Base-by-base conservation (phyloP, 2,329 filamentous ascomycete species). In the Lachnellula occidentalis region DNA sequence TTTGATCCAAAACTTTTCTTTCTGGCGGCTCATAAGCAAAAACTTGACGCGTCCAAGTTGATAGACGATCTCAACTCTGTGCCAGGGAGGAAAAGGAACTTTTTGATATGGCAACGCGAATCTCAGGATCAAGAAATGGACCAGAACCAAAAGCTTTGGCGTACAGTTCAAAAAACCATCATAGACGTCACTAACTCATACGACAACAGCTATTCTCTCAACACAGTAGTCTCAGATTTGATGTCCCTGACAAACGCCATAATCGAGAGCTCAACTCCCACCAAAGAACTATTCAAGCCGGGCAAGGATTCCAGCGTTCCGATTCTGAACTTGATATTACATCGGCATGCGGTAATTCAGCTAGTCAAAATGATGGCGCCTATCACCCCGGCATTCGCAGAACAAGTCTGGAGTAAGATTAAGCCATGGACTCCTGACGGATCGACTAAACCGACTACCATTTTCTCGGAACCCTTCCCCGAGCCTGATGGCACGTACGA, bases 211-310 rank as follows among this genome's bases (percentile, higher is more conserved):
- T 88, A 91, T 67, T 79, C 87, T 1, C 77, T 96, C 51, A 96
- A 95, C 72, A 95, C 90, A 0, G 78, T 89, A 8, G 80, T 95
- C 17, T 94, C 89, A 1, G 87, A 92, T 65, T 76, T 96, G 14
- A 96, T 90, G 79, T 83, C 81, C 42, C 76, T 95, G 15, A 92
- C 89, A 4, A 95, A 95, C 68, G 71, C 75, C 1, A 72, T 91
- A 14, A 69, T 77, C 34, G 77, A 78, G 3, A 43, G 39, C 34
- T 37, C 45, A 8, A 22, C 8, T 17, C 12, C n/a, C 15, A 27
- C 22, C 34, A n/a, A 37, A 5, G 7, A 14, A 31, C 41, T 14
- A 36, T 21, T 21, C 2, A 19, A 43, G 11, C 1, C 4, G 11
- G 11, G 2, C n/a, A 21, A 37, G 41, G 39, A 17, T 2, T 14